Evolutionary conservation across 73 alveolate genomes (phyloP), one percentile per base, ranked within the genome.

Genomic region (Effrenium voratum): DNA sequence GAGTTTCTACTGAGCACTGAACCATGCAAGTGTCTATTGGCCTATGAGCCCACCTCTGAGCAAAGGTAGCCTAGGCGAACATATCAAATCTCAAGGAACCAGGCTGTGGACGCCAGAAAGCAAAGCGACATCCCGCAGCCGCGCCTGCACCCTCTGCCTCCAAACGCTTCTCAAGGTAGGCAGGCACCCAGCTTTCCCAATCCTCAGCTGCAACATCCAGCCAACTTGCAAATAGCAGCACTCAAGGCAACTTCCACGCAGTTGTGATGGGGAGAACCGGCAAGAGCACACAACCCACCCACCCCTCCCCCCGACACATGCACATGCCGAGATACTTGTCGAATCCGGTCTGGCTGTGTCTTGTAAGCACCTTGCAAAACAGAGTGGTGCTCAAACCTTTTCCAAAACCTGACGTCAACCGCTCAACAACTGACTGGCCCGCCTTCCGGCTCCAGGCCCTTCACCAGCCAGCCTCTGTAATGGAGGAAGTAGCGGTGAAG

Each of bases 381-480:
- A 12, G 63, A 12, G 63, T 8, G 63, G 63, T 8, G 40, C 40
- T 8, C 68, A 12, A 55, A 55, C 68, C 22, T 12, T 55, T n/a
- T 1, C 72, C 16, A 57, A 30, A 57, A 57, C 72, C 16, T 57
- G 72, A 22, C 72, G 28, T 22, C 28, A 30, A 22, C 50, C 8
- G 49, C 83, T 5, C 46, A 36, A 4, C 68, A 15, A 55, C 12
- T 15, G 22, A 55, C 12, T 55, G 3, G 10, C 59, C 43, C 2
- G 68, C 97, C 97, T 90, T 90, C 97, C n/a, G 97, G 97, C 83
- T 90, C 97, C 75, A 90, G 55, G 44, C 97, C 97, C 44, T 90
- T 90, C 77, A 90, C 87, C 40, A 90, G 75, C 97, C 97, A 90
- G 44, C 97, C 83, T 26, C 76, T 86, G 40, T 34, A 52, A 36